Conservation (phyloP, 352 stramenopile species). For the Phytopythium sindhum region DNA sequence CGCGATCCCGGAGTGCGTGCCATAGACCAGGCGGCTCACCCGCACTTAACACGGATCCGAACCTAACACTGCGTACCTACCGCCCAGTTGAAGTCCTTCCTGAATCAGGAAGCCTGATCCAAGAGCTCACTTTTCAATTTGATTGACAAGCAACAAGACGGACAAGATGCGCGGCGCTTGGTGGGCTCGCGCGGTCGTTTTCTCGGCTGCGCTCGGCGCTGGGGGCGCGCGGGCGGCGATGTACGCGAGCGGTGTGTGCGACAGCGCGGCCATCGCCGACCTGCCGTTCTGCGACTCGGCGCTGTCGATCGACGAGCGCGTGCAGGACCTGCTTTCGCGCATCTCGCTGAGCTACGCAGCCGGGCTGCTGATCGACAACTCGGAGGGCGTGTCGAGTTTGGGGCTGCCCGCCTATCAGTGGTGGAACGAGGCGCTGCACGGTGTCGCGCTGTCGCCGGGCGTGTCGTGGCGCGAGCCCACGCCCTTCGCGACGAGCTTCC, state of each 20-base stretch:
- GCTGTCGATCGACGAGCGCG: slow-evolving; percentile 43
- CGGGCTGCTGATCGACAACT: slow-evolving; percentile 64
- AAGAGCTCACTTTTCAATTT: background rate
- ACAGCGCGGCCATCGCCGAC: slow-evolving; percentile 32
- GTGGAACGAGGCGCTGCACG: slow-evolving; percentile 90
- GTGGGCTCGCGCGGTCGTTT: background rate
- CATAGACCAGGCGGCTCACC: background rate
- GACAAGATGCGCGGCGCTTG: background rate
- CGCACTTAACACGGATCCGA: background rate
- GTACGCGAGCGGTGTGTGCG: slow-evolving; percentile 34
- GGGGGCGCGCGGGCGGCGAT: background rate
- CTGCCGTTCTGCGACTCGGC: slow-evolving; percentile 70
- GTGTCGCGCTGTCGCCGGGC: slow-evolving; percentile 64
- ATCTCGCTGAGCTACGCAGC: slow-evolving; percentile 71
- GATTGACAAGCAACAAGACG: background rate
- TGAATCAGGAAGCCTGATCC: no score
- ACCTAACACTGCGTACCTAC: background rate
- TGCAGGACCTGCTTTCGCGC: slow-evolving; percentile 60
- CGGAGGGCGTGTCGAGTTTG: slow-evolving; percentile 22
- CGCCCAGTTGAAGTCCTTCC: background rate
- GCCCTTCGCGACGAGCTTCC: slow-evolving; percentile 86
- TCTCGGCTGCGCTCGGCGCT: background rate
- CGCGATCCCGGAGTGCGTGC: background rate
- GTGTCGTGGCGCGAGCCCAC: slow-evolving; percentile 53
- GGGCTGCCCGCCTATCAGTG: slow-evolving; percentile 76